Percentiles rank a stretch among this genome's conserved stretches.
Evolutionary conservation across 148 eudicot species (phyloP).

Genomic region (Heliamphora exappendiculata): DNA sequence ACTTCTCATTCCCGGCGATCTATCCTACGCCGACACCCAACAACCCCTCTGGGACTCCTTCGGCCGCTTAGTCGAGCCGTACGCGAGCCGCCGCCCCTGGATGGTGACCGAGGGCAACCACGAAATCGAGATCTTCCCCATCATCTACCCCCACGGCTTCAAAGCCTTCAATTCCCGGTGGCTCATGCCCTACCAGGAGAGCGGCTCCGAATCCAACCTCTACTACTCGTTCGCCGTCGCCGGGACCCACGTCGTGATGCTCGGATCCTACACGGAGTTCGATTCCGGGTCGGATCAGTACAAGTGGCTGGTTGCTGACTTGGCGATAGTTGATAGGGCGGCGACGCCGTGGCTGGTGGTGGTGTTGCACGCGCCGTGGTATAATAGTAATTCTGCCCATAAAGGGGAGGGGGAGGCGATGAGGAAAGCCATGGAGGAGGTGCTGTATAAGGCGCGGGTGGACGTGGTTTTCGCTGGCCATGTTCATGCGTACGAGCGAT

Average conservation of each 20-base stretch:
- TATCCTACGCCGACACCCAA: constrained; percentile 67
- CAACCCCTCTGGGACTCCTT: constrained; percentile 92
- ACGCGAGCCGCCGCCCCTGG: constrained; percentile 75
- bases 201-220: constrained; percentile 67
- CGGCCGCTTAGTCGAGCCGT: constrained; percentile 69
- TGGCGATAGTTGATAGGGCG: constrained; percentile 36
- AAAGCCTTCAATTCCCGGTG: constrained; percentile 76
- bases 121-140: constrained; percentile 56
- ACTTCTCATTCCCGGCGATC: constrained; percentile 57
- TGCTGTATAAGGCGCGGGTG: constrained; percentile 52
- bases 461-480: constrained; percentile 75
- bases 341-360: constrained; percentile 71
- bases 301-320: constrained; percentile 60
- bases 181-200: constrained; percentile 71
- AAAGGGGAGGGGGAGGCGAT: constrained; percentile 79
- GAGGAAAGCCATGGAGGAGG: constrained; percentile 65
- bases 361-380: constrained; percentile 77
- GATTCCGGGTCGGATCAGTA: constrained; percentile 62
- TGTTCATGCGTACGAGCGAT: constrained; percentile 88
- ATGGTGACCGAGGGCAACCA: constrained; percentile 84
- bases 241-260: constrained; percentile 60
- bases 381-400: constrained; percentile 66
- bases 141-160: constrained; percentile 57
- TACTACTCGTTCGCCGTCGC: constrained; percentile 78
- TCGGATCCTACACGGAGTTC: constrained; percentile 65